Conservation (phyloP, 192 early-diverging fungal genomes). For the Haplosporangium gracile region DNA sequence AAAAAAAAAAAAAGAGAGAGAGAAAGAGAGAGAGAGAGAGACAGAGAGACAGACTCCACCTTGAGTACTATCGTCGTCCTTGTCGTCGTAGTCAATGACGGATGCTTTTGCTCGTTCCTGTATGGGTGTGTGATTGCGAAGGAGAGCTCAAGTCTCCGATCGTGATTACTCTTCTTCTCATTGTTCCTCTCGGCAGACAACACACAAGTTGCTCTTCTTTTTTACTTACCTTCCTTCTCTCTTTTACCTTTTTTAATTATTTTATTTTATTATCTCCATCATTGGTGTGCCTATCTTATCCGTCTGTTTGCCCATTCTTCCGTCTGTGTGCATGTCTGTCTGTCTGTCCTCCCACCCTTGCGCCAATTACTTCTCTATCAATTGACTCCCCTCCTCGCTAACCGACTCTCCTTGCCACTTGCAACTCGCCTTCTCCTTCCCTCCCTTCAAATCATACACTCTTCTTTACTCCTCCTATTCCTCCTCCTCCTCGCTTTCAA, state of each 20-base stretch:
- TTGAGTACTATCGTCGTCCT: no score
- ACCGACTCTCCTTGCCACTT: background rate
- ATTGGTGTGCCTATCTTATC: background rate
- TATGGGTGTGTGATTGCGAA: no score
- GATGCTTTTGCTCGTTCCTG: no score
- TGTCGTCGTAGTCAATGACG: no score
- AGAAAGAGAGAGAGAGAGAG: no score
- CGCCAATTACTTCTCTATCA: background rate
- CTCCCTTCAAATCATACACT: background rate
- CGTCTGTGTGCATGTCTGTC: background rate
- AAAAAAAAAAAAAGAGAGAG: no score
- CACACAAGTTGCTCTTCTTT: slow-evolving; percentile 12
- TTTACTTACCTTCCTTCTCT: background rate
- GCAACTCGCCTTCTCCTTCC: background rate
- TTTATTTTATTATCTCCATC: no score
- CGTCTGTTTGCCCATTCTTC: background rate
- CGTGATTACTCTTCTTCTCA: background rate
- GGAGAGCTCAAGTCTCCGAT: no score
- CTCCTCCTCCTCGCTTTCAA: background rate
- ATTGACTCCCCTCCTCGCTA: background rate
- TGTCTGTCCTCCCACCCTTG: no score
- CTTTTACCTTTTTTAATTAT: background rate
- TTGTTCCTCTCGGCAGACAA: background rate
- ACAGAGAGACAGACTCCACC: no score
- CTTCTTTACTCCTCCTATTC: background rate